Evolutionary conservation across 1,284 basidiomycete genomes (phyloP), one percentile per base, ranked within the genome.

Genomic region (Taiwanofungus camphoratus): DNA sequence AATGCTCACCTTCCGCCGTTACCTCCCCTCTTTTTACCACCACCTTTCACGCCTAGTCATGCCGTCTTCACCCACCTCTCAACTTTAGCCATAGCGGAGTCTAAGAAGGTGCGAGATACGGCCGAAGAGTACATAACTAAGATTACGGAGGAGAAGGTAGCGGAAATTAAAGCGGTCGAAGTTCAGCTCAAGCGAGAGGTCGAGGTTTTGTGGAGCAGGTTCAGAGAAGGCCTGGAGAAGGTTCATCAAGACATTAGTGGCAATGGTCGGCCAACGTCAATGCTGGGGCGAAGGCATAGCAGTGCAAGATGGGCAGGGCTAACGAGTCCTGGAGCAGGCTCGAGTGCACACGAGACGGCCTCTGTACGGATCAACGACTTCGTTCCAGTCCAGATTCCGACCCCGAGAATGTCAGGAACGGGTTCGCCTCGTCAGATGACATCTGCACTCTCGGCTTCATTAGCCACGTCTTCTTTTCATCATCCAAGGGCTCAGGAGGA

Each of bases 11-110:
- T 67, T 37, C 60, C 62, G 46, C 58, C 62, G 40, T 55, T 70
- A 37, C 61, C 61, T 35, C 56, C 81, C 3, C 63, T 89, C 22
- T 84, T 88, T 58, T 74, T 79, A 22, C 84, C 84, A 16, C 76
- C 82, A 13, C 86, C 87, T 8, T 88, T 86, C 60, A 78, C 82
- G 0, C 80, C 87, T 11, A 79, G 79, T 18, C 83, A 89, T 53
- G 76, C 79, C 6, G 76, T 82, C 33, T 90, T 88, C 57, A 51
- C 67, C 26, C 75, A 82, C 56, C 67, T 90, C 24, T 73, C 81
- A 23, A 68, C 73, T 23, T 55, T 79, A 41, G 86, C 85, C 18
- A 60, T 64, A 15, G 63, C 69, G 27, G 65, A 74, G 52, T 85
- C 85, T 1, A 64, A 77, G 29, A 66, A 62, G 36, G 60, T 79